Percentiles rank a stretch among this genome's conserved stretches.
These are phyloP conservation scores for Claviceps quebecensis DNA, from an alignment of 2,329 filamentous ascomycete species.

Conservation along the genomic window DNA sequence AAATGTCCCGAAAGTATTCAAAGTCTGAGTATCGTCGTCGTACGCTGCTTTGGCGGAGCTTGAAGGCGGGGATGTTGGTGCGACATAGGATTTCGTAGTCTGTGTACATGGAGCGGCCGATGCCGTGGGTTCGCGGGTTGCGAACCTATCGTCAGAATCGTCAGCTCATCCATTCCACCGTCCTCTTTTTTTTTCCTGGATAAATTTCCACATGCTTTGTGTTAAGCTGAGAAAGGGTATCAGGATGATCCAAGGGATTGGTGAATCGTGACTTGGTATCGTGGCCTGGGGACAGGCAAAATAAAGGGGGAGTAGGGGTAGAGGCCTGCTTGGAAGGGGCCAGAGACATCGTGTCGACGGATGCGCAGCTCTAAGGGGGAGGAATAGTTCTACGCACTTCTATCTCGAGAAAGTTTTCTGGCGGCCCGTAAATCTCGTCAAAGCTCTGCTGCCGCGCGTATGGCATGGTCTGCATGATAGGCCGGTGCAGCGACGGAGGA, in stretches of 20 bases:
- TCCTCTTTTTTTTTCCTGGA: neutral
- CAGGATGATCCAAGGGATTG: neutral
- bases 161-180: too few species aligned
- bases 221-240: neutral
- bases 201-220: neutral
- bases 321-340: neutral
- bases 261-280: neutral
- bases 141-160: slow-evolving; percentile 47
- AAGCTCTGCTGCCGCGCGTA: slow-evolving; percentile 83
- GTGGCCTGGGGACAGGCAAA: neutral
- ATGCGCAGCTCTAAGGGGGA: neutral
- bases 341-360: neutral
- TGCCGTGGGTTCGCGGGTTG: slow-evolving; percentile 87
- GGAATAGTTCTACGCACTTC: slow-evolving; percentile 45
- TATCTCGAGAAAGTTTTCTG: slow-evolving; percentile 97
- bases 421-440: slow-evolving; percentile 96
- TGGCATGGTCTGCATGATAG: slow-evolving; percentile 52
- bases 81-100: slow-evolving; percentile 96
- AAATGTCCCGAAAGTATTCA: slow-evolving; percentile 95
- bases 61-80: slow-evolving; percentile 98
- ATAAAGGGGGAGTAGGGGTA: neutral
- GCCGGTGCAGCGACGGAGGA: slow-evolving; percentile 27
- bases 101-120: slow-evolving; percentile 93
- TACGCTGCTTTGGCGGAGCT: slow-evolving; percentile 76
- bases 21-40: slow-evolving; percentile 95